A percentile compares a stretch with the other conserved stretches of the same genome.
phyloP scores from a whole-genome alignment of 2,329 filamentous ascomycete genomes.

The Volutella citrinella region DNA sequence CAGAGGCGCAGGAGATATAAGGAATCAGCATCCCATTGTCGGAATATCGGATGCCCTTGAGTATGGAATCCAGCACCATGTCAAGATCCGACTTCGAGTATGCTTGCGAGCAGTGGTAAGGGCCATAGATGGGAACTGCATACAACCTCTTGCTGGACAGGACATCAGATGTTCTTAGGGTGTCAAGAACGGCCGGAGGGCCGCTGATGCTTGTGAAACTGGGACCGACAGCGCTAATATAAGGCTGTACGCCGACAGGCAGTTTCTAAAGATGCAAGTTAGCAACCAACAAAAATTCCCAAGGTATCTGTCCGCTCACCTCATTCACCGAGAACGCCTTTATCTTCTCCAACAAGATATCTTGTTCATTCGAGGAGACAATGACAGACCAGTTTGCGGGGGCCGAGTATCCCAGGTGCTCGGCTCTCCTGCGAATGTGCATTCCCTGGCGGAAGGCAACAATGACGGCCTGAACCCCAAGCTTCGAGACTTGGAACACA shows the following conservation, averaged over 20 bases:
- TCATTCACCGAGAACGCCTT: too few species aligned
- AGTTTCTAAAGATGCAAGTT: too few species aligned
- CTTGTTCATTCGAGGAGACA: slow-evolving; percentile 8
- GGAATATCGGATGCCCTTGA: neutral
- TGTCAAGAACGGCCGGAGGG: slow-evolving; percentile 17
- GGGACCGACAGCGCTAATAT: slow-evolving; percentile 23
- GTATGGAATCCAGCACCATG: neutral
- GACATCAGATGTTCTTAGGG: slow-evolving; percentile 21
- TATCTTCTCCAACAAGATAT: too few species aligned
- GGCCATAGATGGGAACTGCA: too few species aligned
- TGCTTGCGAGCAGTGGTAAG: too few species aligned
- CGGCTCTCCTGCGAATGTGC: slow-evolving; percentile 8
- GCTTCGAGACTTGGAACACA: slow-evolving; percentile 17
- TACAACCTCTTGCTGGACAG: slow-evolving; percentile 14
- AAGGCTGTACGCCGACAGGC: slow-evolving; percentile 12
- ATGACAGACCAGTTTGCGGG: slow-evolving; percentile 15
- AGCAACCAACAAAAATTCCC: neutral
- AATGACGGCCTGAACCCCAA: slow-evolving; percentile 16
- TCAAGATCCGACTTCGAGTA: too few species aligned
- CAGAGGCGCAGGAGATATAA: too few species aligned
- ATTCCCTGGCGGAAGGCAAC: slow-evolving; percentile 18
- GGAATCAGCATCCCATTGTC: too few species aligned
- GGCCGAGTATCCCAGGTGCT: slow-evolving; percentile 7
- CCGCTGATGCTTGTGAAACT: slow-evolving; percentile 22
- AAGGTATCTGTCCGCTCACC: slow-evolving; percentile 10